Base-by-base conservation (phyloP, 306 rosid species). In the Pyrus pyrifolia region DNA sequence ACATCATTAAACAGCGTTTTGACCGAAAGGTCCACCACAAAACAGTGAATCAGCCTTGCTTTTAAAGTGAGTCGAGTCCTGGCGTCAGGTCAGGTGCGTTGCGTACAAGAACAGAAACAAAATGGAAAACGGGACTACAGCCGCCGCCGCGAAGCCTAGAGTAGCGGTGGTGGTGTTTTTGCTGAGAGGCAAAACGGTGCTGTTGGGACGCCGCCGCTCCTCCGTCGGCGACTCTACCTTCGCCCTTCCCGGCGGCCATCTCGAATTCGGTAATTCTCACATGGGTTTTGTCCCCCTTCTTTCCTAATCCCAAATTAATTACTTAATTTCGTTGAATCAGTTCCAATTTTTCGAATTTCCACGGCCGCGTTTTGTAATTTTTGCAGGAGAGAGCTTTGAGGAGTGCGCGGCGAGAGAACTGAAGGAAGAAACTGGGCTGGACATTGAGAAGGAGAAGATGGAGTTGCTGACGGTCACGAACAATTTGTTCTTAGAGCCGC, bases 381-480 rank as follows among this genome's bases (percentile, higher is more conserved):
- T 29, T 4, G 19, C 61, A 87, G 96, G 92, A 3, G 97, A 92
- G 87, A 86, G 83, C 51, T 90, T 92, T 10, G 93, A 92, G 78
- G 96, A 87, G 78, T 92, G 97, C 40, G 92, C 87, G 0, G 73
- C 18, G 21, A 85, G 97, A 61, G 97, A 92, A 58, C 14, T 87
- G 84, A 92, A 81, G 65, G 97, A 92, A 74, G 97, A 92, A 84
- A 88, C 92, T 0, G 96, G 89, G n/a, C 5, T 92, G 72, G 87
- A 78, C 12, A 64, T 87, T 6, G 78, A 64, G 22, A 29, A 64
- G n/a, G 46, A 67, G 46, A 81, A 86, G 19, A 15, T 67, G 0
- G 89, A 90, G 84, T 70, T 80, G 4, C 7, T 92, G n/a, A 88
- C 84, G 8, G 88, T 86, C 15, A 92, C 83, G 0, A 92, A 90